A percentile compares a stretch with the other conserved stretches of the same genome.
phyloP scores from a whole-genome alignment of 2,329 filamentous ascomycete genomes.

The Mollisiaceae sp. region DNA sequence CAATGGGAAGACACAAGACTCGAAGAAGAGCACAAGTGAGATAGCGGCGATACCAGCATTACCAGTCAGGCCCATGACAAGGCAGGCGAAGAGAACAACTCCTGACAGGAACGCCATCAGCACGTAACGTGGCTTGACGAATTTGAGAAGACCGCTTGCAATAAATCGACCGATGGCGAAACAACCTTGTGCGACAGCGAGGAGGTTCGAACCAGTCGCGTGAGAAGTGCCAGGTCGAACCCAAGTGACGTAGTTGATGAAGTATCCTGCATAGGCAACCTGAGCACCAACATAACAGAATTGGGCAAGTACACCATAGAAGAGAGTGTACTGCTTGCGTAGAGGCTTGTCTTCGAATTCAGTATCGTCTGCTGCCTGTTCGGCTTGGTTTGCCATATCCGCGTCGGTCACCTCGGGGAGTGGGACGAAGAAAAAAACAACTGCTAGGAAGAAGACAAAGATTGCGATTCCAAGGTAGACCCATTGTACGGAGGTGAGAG shows the following conservation, averaged over 20 bases:
- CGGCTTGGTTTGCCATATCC: slow-evolving; percentile 55
- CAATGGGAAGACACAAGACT: slow-evolving; percentile 82
- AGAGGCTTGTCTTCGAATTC: slow-evolving; percentile 34
- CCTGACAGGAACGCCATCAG: slow-evolving; percentile 65
- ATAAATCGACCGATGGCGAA: slow-evolving; percentile 79
- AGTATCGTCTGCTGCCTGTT: slow-evolving; percentile 27
- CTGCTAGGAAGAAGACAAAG: slow-evolving; percentile 71
- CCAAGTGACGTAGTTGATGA: slow-evolving; percentile 59
- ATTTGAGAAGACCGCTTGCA: slow-evolving; percentile 63
- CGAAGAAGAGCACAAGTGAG: slow-evolving; percentile 74
- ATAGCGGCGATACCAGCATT: slow-evolving; percentile 63
- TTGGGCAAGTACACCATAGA: slow-evolving; percentile 75
- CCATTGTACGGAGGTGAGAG: slow-evolving; percentile 78
- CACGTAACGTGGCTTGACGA: slow-evolving; percentile 72
- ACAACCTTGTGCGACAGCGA: slow-evolving; percentile 72
- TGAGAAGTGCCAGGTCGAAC: slow-evolving; percentile 49
- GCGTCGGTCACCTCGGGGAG: slow-evolving; percentile 60
- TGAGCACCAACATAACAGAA: slow-evolving; percentile 73
- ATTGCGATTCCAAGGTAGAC: slow-evolving; percentile 80
- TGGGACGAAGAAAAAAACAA: slow-evolving; percentile 71
- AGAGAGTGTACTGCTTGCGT: slow-evolving; percentile 56
- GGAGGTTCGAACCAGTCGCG: slow-evolving; percentile 63
- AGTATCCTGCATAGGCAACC: slow-evolving; percentile 55
- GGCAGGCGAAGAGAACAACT: slow-evolving; percentile 58
- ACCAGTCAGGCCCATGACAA: slow-evolving; percentile 46